Conservation (phyloP, 768 basidiomycete genomes). For the Xanthoconium purpureum region DNA sequence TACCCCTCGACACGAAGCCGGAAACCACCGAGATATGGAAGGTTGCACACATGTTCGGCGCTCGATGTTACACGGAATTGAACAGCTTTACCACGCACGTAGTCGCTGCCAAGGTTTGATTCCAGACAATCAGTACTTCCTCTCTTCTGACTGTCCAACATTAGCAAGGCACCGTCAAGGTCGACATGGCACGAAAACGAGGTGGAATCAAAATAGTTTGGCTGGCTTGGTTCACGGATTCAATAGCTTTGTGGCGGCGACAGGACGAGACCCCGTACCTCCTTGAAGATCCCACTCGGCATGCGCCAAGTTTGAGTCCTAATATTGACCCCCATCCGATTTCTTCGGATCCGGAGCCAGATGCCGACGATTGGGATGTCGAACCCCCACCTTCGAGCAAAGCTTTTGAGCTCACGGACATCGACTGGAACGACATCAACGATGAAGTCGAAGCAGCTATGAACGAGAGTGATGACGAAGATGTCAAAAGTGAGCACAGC, state of each 20-base stretch:
- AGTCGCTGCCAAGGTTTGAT: constrained; percentile 78
- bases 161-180: constrained; percentile 89
- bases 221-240: constrained; percentile 87
- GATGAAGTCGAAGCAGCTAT: constrained; percentile 86
- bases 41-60: constrained; percentile 85
- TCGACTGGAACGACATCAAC: constrained; percentile 82
- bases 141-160: constrained; percentile 1
- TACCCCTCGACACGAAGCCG: constrained; percentile 82
- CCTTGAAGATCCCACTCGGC: constrained; percentile 54
- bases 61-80: constrained; percentile 71
- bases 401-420: constrained; percentile 52
- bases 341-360: constrained; percentile 66
- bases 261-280: constrained; percentile 79
- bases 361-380: constrained; percentile 66
- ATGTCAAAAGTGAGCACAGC: constrained; percentile 37
- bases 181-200: constrained; percentile 75
- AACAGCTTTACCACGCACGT: constrained; percentile 76
- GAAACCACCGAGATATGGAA: constrained; percentile 84
- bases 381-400: constrained; percentile 35
- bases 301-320: constrained; percentile 41
- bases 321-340: constrained; percentile 48
- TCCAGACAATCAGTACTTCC: background rate
- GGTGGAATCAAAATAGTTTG: constrained; percentile 82
- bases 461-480: constrained; percentile 69
- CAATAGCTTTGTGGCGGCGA: constrained; percentile 80